phyloP scores from a whole-genome alignment of 495 filamentous ascomycete species.

The Stereocaulon alpinum region DNA sequence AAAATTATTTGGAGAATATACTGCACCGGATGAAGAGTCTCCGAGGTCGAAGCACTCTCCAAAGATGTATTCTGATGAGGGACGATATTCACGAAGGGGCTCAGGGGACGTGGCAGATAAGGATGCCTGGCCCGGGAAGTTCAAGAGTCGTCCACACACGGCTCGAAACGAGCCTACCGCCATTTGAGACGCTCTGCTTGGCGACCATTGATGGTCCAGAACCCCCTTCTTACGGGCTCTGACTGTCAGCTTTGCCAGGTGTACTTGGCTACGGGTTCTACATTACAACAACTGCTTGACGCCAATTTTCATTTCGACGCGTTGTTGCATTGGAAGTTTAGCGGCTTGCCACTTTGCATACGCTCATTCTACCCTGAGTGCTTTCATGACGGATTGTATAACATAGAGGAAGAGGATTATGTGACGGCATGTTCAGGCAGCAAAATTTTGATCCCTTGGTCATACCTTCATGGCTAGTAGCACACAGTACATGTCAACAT shows the following conservation, averaged over 20 bases:
- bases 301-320: neutral
- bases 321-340: neutral
- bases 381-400: neutral
- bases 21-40: neutral
- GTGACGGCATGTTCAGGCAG: neutral
- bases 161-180: neutral
- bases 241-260: neutral
- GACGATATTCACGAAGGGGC: slow-evolving; percentile 5
- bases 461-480: neutral
- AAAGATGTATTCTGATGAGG: slow-evolving; percentile 9
- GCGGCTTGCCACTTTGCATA: neutral
- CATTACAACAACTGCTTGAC: neutral
- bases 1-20: slow-evolving; percentile 11
- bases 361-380: neutral
- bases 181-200: neutral
- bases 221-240: neutral
- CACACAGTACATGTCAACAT: neutral
- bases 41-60: slow-evolving; percentile 10
- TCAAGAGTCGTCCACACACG: neutral
- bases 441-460: neutral
- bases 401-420: slow-evolving; percentile 1
- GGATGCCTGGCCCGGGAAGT: slow-evolving; percentile 12
- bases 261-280: neutral
- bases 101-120: slow-evolving; percentile 5
- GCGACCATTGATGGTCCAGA: neutral